These are phyloP conservation scores for Phlebiopsis gigantea DNA, from an alignment of 768 basidiomycete species.

Conservation along the genomic window DNA sequence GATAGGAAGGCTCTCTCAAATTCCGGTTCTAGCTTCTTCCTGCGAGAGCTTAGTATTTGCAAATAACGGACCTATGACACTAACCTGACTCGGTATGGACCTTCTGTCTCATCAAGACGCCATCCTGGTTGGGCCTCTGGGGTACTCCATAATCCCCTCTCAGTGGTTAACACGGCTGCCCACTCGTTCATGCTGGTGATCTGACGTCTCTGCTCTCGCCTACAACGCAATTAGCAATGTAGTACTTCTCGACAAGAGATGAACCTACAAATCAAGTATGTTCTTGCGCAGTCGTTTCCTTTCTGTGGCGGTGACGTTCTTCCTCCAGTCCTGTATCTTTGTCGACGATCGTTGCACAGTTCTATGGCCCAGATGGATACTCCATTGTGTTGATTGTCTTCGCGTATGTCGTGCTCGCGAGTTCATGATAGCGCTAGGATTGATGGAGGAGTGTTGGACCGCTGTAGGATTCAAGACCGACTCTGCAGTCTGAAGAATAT, in stretches of 20 bases:
- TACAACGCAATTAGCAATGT: conserved; percentile 25
- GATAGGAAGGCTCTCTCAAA: conserved; percentile 39
- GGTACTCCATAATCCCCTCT: conserved; percentile 80
- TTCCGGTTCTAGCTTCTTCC: conserved; percentile 74
- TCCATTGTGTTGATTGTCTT: conserved; percentile 52
- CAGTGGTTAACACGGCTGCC: conserved; percentile 56
- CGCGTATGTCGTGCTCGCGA: conserved; percentile 48
- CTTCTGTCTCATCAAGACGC: conserved; percentile 90
- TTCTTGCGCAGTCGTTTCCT: conserved; percentile 67
- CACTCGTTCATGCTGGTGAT: conserved; percentile 56
- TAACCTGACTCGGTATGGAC: conserved; percentile 83
- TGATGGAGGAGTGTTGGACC: conserved; percentile 43
- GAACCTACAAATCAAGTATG: conserved; percentile 63
- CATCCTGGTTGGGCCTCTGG: conserved; percentile 46
- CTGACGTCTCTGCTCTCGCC: conserved; percentile 75
- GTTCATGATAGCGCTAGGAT: conserved; percentile 46
- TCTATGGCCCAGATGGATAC: conserved; percentile 58
- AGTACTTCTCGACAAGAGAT: not conserved
- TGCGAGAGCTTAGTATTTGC: conserved; percentile 22
- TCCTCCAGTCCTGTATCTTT: conserved; percentile 69
- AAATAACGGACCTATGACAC: not conserved
- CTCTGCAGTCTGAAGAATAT: conserved; percentile 51
- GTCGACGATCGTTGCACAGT: conserved; percentile 56
- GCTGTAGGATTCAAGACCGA: conserved; percentile 41
- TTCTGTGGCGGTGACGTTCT: conserved; percentile 63